A percentile compares a stretch with the other conserved stretches of the same genome.
These are phyloP conservation scores for Dioscorea zingiberensis DNA, from an alignment of 106 monocot species.

Conservation along the genomic window DNA sequence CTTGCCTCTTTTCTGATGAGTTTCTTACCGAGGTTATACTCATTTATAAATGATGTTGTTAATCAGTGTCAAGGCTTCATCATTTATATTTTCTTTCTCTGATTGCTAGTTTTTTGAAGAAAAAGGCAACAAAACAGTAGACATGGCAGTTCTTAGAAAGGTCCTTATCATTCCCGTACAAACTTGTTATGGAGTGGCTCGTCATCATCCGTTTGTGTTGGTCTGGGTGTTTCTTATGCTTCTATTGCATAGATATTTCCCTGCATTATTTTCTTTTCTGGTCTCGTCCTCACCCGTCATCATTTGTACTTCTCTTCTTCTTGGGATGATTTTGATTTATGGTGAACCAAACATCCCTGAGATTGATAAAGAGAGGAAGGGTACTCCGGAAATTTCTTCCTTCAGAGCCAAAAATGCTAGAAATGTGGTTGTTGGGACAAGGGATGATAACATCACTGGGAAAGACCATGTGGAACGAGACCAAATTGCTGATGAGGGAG, in stretches of 20 bases:
- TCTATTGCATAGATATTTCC: slow-evolving; percentile 42
- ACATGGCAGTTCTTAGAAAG: slow-evolving; percentile 42
- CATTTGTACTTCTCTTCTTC: slow-evolving; percentile 60
- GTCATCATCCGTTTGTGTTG: slow-evolving; percentile 48
- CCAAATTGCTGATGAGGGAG: slow-evolving; percentile 5
- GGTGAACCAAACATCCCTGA: slow-evolving; percentile 51
- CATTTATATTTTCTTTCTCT: no score
- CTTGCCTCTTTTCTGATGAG: no score
- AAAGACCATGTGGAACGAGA: slow-evolving; percentile 12
- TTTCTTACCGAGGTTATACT: no score
- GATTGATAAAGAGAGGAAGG: slow-evolving; percentile 34
- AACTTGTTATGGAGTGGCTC: slow-evolving; percentile 23
- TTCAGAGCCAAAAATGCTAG: slow-evolving; percentile 10
- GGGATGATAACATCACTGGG: background rate
- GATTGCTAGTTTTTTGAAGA: no score
- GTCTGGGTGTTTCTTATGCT: slow-evolving; percentile 32
- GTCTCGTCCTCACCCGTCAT: slow-evolving; percentile 47
- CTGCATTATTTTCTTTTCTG: slow-evolving; percentile 46
- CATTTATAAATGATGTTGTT: no score
- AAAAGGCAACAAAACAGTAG: background rate
- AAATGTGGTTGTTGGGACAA: slow-evolving; percentile 3
- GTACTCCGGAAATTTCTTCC: slow-evolving; percentile 27
- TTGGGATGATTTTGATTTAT: slow-evolving; percentile 58
- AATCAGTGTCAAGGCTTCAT: no score
- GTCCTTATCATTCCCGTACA: slow-evolving; percentile 27